These are phyloP conservation scores for Podospora pseudocomata DNA, from an alignment of 495 filamentous ascomycete genomes.

Conservation along the genomic window DNA sequence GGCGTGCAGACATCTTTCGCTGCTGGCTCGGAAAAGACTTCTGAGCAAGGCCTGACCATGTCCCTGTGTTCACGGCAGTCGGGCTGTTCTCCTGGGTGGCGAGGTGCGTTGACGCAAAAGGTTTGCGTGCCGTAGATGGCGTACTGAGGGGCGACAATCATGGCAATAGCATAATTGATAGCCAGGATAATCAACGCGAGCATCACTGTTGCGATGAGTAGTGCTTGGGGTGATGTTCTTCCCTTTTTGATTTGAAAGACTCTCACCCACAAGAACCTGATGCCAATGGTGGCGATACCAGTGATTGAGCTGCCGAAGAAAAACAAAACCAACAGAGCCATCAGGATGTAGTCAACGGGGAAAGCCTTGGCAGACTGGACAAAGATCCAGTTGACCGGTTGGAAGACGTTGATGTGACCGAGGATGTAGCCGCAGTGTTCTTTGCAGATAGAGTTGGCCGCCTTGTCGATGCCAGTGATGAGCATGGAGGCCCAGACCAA, in stretches of 20 bases:
- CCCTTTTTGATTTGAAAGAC: constrained; percentile 87
- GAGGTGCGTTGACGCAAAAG: constrained; percentile 69
- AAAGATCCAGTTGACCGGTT: constrained; percentile 90
- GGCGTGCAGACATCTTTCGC: constrained; percentile 82
- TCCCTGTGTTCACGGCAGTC: constrained; percentile 72
- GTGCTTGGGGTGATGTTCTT: constrained; percentile 84
- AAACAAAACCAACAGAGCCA: constrained; percentile 74
- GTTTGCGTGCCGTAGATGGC: constrained; percentile 92
- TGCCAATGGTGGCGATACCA: constrained; percentile 80
- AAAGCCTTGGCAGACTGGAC: constrained; percentile 78
- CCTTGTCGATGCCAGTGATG: constrained; percentile 92
- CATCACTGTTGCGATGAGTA: constrained; percentile 89
- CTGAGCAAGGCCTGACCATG: constrained; percentile 76
- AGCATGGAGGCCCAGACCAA: constrained; percentile 88
- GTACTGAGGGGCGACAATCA: constrained; percentile 92
- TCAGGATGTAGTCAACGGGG: constrained; percentile 88
- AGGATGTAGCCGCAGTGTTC: constrained; percentile 88
- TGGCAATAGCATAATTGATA: constrained; percentile 85
- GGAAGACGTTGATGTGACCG: constrained; percentile 86
- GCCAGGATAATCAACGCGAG: constrained; percentile 82
- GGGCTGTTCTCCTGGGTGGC: constrained; percentile 57
- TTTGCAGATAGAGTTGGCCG: constrained; percentile 90
- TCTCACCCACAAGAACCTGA: constrained; percentile 90
- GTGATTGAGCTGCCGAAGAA: constrained; percentile 83
- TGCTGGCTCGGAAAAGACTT: constrained; percentile 56